Evolutionary conservation across 2,329 filamentous ascomycete species (phyloP).

Genomic region (Drechslera avenae): DNA sequence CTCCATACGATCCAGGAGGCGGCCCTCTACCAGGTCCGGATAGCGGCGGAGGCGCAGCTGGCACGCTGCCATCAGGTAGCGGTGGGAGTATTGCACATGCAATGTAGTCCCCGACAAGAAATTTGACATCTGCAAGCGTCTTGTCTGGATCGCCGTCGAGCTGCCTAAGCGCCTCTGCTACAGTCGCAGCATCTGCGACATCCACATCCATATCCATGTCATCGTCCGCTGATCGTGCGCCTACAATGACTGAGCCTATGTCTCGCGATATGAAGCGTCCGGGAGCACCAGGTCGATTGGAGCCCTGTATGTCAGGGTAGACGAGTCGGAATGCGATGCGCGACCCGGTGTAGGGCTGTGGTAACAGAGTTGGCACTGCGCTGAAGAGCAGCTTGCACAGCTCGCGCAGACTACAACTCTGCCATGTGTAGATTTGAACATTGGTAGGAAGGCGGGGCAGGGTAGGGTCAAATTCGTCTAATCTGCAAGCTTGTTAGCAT

Average conservation of each 20-base stretch:
- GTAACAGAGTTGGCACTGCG: conserved; percentile 71
- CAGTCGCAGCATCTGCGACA: conserved; percentile 17
- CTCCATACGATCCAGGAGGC: conserved; percentile 32
- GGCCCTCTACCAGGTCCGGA: conserved; percentile 37
- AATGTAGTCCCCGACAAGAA: conserved; percentile 88
- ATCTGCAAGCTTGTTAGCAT: conserved; percentile 52
- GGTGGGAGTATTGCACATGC: conserved; percentile 81
- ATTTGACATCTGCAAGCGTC: conserved; percentile 76
- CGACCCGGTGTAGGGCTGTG: conserved; percentile 76
- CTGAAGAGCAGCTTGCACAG: conserved; percentile 77
- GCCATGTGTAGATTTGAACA: conserved; percentile 86
- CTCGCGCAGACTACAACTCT: conserved; percentile 78
- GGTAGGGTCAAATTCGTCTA: conserved; percentile 68
- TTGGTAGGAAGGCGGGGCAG: conserved; percentile 65
- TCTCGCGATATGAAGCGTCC: conserved; percentile 78
- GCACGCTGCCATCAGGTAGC: conserved; percentile 73
- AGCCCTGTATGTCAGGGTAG: conserved; percentile 71
- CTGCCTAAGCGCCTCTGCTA: conserved; percentile 47
- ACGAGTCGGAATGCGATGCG: conserved; percentile 87
- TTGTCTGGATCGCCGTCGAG: conserved; percentile 68
- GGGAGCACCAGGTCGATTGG: conserved; percentile 50
- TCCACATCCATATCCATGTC: conserved; percentile 18
- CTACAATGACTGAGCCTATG: conserved; percentile 79
- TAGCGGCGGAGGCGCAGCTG: conserved; percentile 61
- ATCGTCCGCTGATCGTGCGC: conserved; percentile 47